A percentile compares a stretch with the other conserved stretches of the same genome.
These are phyloP conservation scores for Waltiozyma sp. DNA, from an alignment of 1,139 yeast species.

Conservation along the genomic window DNA sequence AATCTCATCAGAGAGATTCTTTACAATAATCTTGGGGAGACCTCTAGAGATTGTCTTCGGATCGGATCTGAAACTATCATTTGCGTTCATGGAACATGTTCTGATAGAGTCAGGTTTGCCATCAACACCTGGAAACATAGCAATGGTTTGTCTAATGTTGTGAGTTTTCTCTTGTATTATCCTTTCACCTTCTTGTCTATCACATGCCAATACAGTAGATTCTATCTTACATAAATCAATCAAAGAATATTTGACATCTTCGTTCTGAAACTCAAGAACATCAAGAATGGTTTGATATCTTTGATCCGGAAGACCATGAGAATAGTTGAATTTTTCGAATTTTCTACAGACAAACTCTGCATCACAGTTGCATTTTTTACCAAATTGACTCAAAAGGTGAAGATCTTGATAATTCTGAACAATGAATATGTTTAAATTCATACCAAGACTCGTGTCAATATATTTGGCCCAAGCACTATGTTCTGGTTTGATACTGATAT, in stretches of 20 bases:
- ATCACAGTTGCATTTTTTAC: conserved; percentile 25
- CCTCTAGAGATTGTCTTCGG: conserved; percentile 37
- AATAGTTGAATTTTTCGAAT: conserved; percentile 45
- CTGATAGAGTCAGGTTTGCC: conserved; percentile 27
- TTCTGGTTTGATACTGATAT: conserved; percentile 44
- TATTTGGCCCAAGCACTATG: conserved; percentile 51
- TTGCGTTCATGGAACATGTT: conserved; percentile 20
- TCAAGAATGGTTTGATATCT: conserved; percentile 44
- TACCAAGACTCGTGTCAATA: conserved; percentile 42
- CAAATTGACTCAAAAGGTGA: conserved; percentile 31
- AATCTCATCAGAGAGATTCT: background rate
- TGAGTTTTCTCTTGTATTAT: conserved; percentile 26
- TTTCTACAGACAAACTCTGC: conserved; percentile 41
- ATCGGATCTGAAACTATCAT: conserved; percentile 42
- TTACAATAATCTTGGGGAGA: conserved; percentile 10
- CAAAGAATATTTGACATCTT: conserved; percentile 45
- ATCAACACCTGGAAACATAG: conserved; percentile 32
- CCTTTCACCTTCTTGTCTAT: conserved; percentile 39
- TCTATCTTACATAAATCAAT: conserved; percentile 61
- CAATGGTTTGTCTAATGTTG: conserved; percentile 38
- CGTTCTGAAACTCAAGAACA: conserved; percentile 43
- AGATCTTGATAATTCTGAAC: conserved; percentile 60
- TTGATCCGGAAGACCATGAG: conserved; percentile 25
- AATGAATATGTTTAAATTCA: conserved; percentile 49
- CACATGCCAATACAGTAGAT: conserved; percentile 39